Percentiles rank a stretch among this genome's conserved stretches.
These are phyloP conservation scores for Rosellinia necatrix DNA, from an alignment of 2,329 filamentous ascomycete genomes.

Conservation along the genomic window DNA sequence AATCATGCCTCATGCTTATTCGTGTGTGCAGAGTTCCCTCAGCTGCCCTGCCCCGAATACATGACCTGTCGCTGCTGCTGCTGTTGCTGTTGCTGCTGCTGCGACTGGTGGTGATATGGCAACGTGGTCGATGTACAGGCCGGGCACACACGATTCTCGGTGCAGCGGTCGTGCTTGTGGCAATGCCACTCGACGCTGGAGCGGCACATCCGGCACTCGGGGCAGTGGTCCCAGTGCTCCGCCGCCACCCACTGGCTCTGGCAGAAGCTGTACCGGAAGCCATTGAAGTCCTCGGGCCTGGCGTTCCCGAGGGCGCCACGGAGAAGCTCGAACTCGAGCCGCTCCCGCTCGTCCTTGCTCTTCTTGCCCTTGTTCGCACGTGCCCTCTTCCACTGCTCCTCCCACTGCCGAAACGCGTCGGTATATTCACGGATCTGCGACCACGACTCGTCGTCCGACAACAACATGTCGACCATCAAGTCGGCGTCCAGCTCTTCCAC, in stretches of 20 bases:
- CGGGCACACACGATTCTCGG: constrained; percentile 37
- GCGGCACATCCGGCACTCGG: constrained; percentile 40
- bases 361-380: constrained; percentile 40
- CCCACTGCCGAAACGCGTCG: constrained; percentile 40
- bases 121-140: constrained; percentile 35
- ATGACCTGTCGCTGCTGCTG: constrained; percentile 23
- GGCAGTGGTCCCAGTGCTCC: constrained; percentile 39
- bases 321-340: constrained; percentile 42
- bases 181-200: constrained; percentile 42
- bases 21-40: neutral
- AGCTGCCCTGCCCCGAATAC: constrained; percentile 19
- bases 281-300: constrained; percentile 40
- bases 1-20: constrained; percentile 22
- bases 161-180: constrained; percentile 40
- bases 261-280: constrained; percentile 43
- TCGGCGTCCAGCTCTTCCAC: constrained; percentile 42
- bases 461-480: constrained; percentile 43
- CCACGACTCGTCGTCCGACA: constrained; percentile 43
- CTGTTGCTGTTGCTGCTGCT: constrained; percentile 21
- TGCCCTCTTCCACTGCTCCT: constrained; percentile 40
- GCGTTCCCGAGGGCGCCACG: constrained; percentile 40
- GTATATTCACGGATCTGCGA: constrained; percentile 35
- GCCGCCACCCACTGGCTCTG: constrained; percentile 38
- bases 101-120: constrained; percentile 28
- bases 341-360: constrained; percentile 38